Conservation (phyloP, 495 filamentous ascomycete genomes). For the Penicillium psychrofluorescens region DNA sequence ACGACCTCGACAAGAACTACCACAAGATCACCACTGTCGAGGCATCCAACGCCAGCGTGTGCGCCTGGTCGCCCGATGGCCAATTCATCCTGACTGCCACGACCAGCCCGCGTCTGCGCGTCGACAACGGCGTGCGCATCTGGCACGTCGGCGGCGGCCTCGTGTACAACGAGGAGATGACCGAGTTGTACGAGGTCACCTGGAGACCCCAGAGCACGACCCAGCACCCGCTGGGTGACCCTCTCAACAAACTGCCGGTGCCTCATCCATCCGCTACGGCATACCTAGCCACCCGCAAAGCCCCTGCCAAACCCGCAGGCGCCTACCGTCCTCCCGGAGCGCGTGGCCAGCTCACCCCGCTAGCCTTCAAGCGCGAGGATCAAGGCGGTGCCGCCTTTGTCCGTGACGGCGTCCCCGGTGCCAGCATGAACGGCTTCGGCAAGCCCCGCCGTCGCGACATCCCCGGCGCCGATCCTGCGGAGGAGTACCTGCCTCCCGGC, state of each 20-base stretch:
- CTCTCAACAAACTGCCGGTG: conserved; percentile 66
- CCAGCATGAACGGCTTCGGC: conserved; percentile 72
- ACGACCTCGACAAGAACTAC: conserved; percentile 89
- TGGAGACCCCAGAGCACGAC: conserved; percentile 72
- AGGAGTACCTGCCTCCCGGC: conserved; percentile 55
- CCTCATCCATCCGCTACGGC: conserved; percentile 79
- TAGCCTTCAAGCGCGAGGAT: conserved; percentile 96
- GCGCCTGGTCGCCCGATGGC: conserved; percentile 94
- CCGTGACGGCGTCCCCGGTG: conserved; percentile 63
- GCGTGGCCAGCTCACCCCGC: conserved; percentile 75
- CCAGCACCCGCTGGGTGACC: conserved; percentile 59
- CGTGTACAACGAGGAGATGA: conserved; percentile 92
- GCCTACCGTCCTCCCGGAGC: conserved; percentile 97
- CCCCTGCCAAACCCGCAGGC: conserved; percentile 87
- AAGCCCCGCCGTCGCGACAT: conserved; percentile 61
- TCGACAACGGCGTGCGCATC: conserved; percentile 92
- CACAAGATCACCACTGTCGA: conserved; percentile 88
- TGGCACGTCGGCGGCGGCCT: conserved; percentile 88
- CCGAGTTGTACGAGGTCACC: conserved; percentile 84
- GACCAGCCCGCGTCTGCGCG: conserved; percentile 85
- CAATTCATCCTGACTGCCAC: conserved; percentile 93
- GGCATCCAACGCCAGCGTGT: conserved; percentile 89
- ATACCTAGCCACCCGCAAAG: conserved; percentile 79
- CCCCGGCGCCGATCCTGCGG: conserved; percentile 67
- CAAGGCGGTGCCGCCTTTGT: conserved; percentile 88